Percentiles rank a stretch among this genome's conserved stretches.
Evolutionary conservation across 176 grass and related monocot species (phyloP).

Genomic region (Rhynchospora tenuis): DNA sequence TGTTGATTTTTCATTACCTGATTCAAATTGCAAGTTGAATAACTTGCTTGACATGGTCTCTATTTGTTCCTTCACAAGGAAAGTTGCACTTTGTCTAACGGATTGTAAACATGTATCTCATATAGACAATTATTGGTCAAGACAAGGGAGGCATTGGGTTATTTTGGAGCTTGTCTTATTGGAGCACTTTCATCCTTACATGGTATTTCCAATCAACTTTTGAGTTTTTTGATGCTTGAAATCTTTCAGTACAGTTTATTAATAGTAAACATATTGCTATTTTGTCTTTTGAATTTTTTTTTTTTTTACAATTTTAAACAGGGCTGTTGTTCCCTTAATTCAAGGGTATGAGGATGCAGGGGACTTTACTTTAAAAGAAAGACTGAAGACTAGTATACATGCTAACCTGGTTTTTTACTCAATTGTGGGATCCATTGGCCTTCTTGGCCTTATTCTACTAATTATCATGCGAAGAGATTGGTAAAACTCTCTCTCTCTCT

Average conservation of each 20-base stretch:
- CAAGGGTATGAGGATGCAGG: slow-evolving; percentile 99
- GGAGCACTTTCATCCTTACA: slow-evolving; percentile 99
- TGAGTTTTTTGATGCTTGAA: slow-evolving; percentile 21
- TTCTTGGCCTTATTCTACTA: slow-evolving; percentile 89
- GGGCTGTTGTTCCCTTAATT: slow-evolving; percentile 95
- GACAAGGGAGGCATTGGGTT: slow-evolving; percentile 85
- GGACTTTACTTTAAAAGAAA: slow-evolving; percentile 97
- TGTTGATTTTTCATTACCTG: background rate
- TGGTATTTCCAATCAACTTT: slow-evolving; percentile 38
- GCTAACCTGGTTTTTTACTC: slow-evolving; percentile 94
- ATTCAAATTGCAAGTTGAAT: background rate
- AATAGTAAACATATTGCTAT: background rate
- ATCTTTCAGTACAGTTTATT: background rate
- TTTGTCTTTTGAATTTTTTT: background rate
- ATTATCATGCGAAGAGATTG: slow-evolving; percentile 78
- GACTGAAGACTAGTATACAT: slow-evolving; percentile 88
- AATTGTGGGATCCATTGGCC: slow-evolving; percentile 90
- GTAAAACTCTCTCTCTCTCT: slow-evolving; percentile 42
- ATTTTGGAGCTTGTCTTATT: slow-evolving; percentile 99
- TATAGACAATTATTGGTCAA: slow-evolving; percentile 61
- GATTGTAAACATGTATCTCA: slow-evolving; percentile 7
- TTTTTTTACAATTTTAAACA: slow-evolving; percentile 41
- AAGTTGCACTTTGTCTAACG: slow-evolving; percentile 14
- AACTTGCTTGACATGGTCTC: background rate
- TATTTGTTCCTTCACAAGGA: background rate